A percentile compares a stretch with the other conserved stretches of the same genome.
Evolutionary conservation across 164 flowering plant genomes (phyloP).

Genomic region (Magnolia kwangsiensis): DNA sequence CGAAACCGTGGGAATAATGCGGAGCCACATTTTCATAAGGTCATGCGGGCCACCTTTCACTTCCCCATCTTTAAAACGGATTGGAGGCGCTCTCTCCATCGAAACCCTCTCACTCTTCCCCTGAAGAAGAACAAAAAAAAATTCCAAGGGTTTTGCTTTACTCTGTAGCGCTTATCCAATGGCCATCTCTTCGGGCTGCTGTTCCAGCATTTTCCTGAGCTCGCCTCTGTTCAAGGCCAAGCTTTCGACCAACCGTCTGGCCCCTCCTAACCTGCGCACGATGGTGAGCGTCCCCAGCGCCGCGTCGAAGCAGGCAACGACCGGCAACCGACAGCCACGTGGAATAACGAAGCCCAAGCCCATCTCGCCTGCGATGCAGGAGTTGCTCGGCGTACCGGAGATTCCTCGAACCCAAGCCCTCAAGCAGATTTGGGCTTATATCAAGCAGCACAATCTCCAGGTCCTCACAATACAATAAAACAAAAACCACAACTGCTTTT

Average conservation of each 20-base stretch:
- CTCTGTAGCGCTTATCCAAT: not conserved
- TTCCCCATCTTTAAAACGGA: too few relatives aligned
- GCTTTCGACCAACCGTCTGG: not conserved
- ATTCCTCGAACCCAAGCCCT: conserved; percentile 88
- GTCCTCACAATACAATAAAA: conserved; percentile 24
- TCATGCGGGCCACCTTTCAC: too few relatives aligned
- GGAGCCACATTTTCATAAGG: too few relatives aligned
- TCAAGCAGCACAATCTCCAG: conserved; percentile 82
- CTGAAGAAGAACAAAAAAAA: too few relatives aligned
- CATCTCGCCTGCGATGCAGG: conserved; percentile 74
- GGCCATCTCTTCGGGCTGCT: not conserved
- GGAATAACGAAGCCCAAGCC: conserved; percentile 80
- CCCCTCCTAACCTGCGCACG: conserved; percentile 22
- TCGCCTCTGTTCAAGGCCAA: not conserved
- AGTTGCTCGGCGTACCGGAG: conserved; percentile 66
- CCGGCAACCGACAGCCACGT: conserved; percentile 46
- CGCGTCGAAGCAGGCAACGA: conserved; percentile 38
- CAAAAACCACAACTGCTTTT: too few relatives aligned
- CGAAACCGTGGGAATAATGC: too few relatives aligned
- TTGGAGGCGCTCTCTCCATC: too few relatives aligned
- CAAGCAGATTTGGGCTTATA: conserved; percentile 87
- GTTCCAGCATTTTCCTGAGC: not conserved
- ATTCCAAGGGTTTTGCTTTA: too few relatives aligned
- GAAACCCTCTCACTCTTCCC: too few relatives aligned
- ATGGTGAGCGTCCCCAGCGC: conserved; percentile 27